These are phyloP conservation scores for Paramecium bursaria DNA, from an alignment of 73 alveolate species.

Conservation along the genomic window DNA sequence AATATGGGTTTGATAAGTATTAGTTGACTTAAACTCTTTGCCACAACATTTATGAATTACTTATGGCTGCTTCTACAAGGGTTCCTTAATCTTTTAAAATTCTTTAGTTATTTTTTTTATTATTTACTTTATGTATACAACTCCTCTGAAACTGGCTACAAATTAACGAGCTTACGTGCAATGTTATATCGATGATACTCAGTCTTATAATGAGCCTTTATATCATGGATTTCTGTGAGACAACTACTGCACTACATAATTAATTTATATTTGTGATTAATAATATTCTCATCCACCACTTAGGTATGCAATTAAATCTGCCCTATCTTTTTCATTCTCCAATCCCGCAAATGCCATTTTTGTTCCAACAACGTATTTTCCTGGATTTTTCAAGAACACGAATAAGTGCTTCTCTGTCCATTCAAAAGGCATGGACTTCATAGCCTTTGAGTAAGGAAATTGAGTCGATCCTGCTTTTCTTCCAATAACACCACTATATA, in stretches of 20 bases:
- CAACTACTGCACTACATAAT: no score
- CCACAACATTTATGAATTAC: conserved; percentile 23
- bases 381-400: conserved; percentile 80
- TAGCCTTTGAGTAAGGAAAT: conserved; percentile 66
- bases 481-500: conserved; percentile 60
- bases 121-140: conserved; percentile 10
- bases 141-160: conserved; percentile 37
- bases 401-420: conserved; percentile 83
- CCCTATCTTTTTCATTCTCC: conserved; percentile 81
- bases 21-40: conserved; percentile 37
- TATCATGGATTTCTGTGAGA: no score
- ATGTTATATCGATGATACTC: conserved; percentile 57
- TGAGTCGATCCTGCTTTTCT: conserved; percentile 58
- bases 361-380: conserved; percentile 85
- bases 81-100: no score
- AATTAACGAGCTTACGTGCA: conserved; percentile 37
- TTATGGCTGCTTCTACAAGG: no score
- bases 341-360: conserved; percentile 90
- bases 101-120: background rate
- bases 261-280: no score
- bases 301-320: conserved; percentile 83
- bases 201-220: conserved; percentile 46
- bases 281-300: no score
- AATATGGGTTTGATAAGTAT: conserved; percentile 34
- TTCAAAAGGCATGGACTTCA: conserved; percentile 59